A percentile compares a stretch with the other conserved stretches of the same genome.
Conservation (phyloP, 148 eudicot species). For the Nepenthes mirabilis region DNA sequence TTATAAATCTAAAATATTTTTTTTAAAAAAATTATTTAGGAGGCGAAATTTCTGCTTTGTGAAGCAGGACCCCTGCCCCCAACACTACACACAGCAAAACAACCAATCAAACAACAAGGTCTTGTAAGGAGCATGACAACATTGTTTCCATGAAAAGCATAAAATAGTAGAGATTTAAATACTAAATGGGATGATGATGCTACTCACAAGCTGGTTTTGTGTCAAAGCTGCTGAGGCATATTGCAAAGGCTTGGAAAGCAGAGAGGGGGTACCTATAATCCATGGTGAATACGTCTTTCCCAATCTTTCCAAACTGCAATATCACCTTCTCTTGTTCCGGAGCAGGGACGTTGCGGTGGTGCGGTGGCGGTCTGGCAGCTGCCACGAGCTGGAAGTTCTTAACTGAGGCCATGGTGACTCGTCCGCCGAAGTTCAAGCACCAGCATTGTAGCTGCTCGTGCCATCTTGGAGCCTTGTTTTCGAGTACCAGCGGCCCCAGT, state of each 20-base stretch:
- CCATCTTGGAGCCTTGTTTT: constrained; percentile 91
- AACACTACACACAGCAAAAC: too few species aligned
- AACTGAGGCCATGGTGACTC: constrained; percentile 88
- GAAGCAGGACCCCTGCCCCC: too few species aligned
- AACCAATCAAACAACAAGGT: too few species aligned
- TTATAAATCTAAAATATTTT: too few species aligned
- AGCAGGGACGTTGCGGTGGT: constrained; percentile 43
- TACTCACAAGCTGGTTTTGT: constrained; percentile 91
- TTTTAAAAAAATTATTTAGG: too few species aligned
- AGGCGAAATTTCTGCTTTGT: too few species aligned
- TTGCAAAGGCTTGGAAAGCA: constrained; percentile 83
- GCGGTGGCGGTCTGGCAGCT: constrained; percentile 32
- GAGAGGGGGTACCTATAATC: constrained; percentile 86
- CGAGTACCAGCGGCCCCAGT: constrained; percentile 44
- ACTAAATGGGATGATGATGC: not conserved
- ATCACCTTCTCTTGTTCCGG: constrained; percentile 74
- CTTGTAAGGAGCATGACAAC: too few species aligned
- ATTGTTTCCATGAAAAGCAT: too few species aligned
- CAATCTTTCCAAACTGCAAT: constrained; percentile 81
- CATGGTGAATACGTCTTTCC: constrained; percentile 91
- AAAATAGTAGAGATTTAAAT: too few species aligned
- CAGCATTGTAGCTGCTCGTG: constrained; percentile 93
- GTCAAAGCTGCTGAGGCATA: constrained; percentile 91
- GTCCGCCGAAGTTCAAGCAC: constrained; percentile 85
- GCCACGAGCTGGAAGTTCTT: constrained; percentile 96